Base-by-base conservation (phyloP, 106 monocot species). In the Iris macrosiphon region DNA sequence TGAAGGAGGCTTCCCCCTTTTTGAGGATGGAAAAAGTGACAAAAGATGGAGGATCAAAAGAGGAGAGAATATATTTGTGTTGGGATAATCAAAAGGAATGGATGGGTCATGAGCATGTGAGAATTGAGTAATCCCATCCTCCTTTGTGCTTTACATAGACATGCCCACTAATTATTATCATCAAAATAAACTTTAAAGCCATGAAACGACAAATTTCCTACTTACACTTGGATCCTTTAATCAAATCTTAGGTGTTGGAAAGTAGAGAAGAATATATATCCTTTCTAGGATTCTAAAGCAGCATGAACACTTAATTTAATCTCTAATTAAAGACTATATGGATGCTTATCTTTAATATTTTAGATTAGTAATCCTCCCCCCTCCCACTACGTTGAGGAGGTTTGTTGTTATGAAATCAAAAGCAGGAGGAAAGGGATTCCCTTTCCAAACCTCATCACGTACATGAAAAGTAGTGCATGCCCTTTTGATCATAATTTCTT, bases 11-110 rank as follows among this genome's bases (percentile, higher is more conserved):
- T 60, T 60, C 60, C 23, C 14, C 44, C 44, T 45, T 60, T 60
- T 60, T 44, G 19, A 31, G 49, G 28, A 21, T 37, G 28, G 28
- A 31, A n/a, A n/a, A n/a, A n/a, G n/a, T 47, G 55, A 5, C 27
- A 63, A 9, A 26, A 54, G 59, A 64, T 7, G 20, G 21, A 58
- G 10, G 26, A 43, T 17, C 40, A 40, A 8, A 52, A 62, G 62
- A 61, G 67, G 22, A 48, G 53, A 74, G 60, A 74, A 66, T 66
- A 74, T 55, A 67, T 67, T 59, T 61, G 46, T 61, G 54, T 61
- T 24, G 37, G 52, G 28, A 54, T 37, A 45, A 52, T 38, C n/a
- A 55, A 66, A 66, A n/a, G n/a, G 37, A 29, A 67, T 45, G 60
- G 64, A 72, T 65, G 43, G 55, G n/a, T n/a, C n/a, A n/a, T n/a